Conservation (phyloP, 441 rosid species). For the Populus trichocarpa region DNA sequence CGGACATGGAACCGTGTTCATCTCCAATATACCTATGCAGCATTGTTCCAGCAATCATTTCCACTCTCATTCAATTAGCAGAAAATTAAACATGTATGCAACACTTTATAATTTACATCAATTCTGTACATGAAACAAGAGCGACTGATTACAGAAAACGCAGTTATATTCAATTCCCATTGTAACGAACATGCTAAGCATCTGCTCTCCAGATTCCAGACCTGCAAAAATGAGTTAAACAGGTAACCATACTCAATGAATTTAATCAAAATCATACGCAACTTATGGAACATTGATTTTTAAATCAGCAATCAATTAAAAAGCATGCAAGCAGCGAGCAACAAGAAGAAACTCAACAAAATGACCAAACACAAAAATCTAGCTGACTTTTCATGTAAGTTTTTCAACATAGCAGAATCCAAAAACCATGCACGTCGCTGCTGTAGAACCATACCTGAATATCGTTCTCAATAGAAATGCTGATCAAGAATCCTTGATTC, state of each 20-base stretch:
- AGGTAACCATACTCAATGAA: neutral
- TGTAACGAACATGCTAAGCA: conserved; percentile 35
- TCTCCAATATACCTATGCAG: conserved; percentile 54
- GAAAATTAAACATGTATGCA: conserved; percentile 10
- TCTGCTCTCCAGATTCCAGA: conserved; percentile 58
- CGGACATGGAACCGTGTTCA: conserved; percentile 48
- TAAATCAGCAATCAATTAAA: neutral
- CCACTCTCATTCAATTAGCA: conserved; percentile 12
- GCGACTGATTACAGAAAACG: conserved; percentile 52
- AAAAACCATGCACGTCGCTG: neutral
- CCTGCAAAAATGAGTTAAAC: conserved; percentile 32
- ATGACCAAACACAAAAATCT: neutral
- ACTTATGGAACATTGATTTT: neutral
- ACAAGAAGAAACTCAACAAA: neutral
- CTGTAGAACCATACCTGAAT: conserved; percentile 45
- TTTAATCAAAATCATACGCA: neutral
- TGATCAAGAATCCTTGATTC: conserved; percentile 53
- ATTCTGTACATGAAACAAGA: conserved; percentile 52
- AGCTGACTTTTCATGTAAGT: neutral
- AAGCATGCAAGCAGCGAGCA: neutral
- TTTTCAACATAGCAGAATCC: neutral
- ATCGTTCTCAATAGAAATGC: conserved; percentile 49
- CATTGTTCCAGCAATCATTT: conserved; percentile 7
- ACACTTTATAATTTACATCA: conserved; percentile 5
- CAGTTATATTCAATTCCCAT: conserved; percentile 61